Conservation (phyloP, 176 grass and related monocot genomes). For the Juncus inflexus region DNA sequence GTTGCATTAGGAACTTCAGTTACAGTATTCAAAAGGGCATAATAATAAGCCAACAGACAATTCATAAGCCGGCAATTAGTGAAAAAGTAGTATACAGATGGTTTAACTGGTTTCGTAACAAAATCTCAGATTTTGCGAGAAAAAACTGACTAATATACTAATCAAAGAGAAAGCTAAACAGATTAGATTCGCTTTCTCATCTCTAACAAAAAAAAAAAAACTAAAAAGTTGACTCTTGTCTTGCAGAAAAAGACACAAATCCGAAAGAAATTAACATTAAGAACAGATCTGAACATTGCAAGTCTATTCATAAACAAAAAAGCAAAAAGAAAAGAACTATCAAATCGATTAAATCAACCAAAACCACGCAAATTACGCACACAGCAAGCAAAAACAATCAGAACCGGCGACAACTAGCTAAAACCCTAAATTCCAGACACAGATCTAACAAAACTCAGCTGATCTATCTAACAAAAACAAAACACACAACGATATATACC, state of each 20-base stretch:
- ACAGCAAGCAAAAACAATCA: conserved; percentile 5
- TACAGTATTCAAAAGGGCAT: too few relatives aligned
- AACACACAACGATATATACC: conserved; percentile 20
- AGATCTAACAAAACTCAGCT: conserved; percentile 4
- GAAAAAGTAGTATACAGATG: too few relatives aligned
- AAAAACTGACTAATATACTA: too few relatives aligned
- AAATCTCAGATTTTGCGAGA: too few relatives aligned
- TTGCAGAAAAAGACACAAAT: background rate
- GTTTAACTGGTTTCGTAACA: too few relatives aligned
- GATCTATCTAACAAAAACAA: background rate
- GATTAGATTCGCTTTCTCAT: too few relatives aligned
- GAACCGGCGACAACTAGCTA: conserved; percentile 11
- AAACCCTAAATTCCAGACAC: conserved; percentile 18
- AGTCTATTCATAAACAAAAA: conserved; percentile 16
- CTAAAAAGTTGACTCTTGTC: background rate
- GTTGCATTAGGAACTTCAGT: too few relatives aligned
- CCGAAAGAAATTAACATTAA: background rate
- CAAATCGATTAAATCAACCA: conserved; percentile 12
- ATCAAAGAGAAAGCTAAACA: too few relatives aligned
- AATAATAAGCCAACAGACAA: too few relatives aligned
- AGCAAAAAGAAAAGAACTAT: background rate
- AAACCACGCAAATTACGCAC: background rate
- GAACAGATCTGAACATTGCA: background rate
- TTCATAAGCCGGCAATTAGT: too few relatives aligned
- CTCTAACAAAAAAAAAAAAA: too few relatives aligned